Percentiles rank a stretch among this genome's conserved stretches.
Evolutionary conservation across 176 grass and related monocot genomes (phyloP).

Genomic region (Cenchrus fungigraminus): DNA sequence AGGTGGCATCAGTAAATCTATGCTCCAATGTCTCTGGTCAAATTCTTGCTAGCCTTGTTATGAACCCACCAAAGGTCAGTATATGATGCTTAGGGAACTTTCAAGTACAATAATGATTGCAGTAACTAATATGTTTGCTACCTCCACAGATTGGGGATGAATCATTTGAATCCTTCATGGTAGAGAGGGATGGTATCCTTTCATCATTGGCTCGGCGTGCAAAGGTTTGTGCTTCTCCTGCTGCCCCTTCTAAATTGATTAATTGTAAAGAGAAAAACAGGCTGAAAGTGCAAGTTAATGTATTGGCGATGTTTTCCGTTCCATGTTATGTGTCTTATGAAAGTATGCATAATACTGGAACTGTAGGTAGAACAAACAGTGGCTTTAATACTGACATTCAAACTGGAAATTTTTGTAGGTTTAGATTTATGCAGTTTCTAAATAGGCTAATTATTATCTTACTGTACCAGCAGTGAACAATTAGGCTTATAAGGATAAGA

Average conservation of each 20-base stretch:
- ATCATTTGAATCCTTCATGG: slow-evolving; percentile 85
- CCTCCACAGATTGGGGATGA: slow-evolving; percentile 81
- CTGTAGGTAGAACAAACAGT: neutral
- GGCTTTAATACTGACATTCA: too few relatives aligned
- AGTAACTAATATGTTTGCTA: slow-evolving; percentile 25
- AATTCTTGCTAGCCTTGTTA: slow-evolving; percentile 93
- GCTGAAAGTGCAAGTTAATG: slow-evolving; percentile 12
- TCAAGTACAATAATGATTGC: neutral
- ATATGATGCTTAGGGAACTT: neutral
- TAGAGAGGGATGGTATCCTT: slow-evolving; percentile 85
- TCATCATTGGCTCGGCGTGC: slow-evolving; percentile 84
- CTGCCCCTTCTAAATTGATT: slow-evolving; percentile 21
- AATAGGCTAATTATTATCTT: too few relatives aligned
- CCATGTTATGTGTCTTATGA: neutral
- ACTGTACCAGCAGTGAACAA: too few relatives aligned
- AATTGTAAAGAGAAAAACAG: neutral
- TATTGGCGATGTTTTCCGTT: neutral
- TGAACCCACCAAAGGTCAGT: slow-evolving; percentile 98
- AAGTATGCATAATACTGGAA: neutral
- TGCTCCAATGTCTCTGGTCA: slow-evolving; percentile 94
- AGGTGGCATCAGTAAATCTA: slow-evolving; percentile 96
- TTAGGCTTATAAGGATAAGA: too few relatives aligned
- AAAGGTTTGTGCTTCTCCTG: slow-evolving; percentile 55
- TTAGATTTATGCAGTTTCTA: too few relatives aligned
- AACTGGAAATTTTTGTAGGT: too few relatives aligned